These are phyloP conservation scores for Clonostachys byssicola DNA, from an alignment of 2,329 filamentous ascomycete genomes.

Conservation along the genomic window DNA sequence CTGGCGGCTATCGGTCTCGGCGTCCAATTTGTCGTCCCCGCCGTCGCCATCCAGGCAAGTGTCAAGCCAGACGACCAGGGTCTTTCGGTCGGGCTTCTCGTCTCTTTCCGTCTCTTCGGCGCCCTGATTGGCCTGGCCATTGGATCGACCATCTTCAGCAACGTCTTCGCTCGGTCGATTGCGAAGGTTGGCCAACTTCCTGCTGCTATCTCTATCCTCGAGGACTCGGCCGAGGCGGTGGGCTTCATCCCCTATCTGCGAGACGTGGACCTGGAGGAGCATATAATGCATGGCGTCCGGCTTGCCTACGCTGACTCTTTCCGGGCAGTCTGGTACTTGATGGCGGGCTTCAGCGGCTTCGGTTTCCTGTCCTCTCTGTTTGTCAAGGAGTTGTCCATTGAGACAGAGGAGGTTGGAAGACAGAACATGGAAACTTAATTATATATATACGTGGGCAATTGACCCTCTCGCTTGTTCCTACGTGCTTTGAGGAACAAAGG, in stretches of 20 bases:
- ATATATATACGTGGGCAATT: neutral
- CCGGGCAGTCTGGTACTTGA: neutral
- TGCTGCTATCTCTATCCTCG: slow-evolving; percentile 2
- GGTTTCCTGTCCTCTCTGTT: neutral
- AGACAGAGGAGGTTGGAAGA: neutral
- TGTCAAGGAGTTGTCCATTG: neutral
- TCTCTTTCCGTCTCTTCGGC: slow-evolving; percentile 27
- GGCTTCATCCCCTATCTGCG: slow-evolving; percentile 7
- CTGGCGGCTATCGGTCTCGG: slow-evolving; percentile 17
- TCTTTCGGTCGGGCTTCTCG: slow-evolving; percentile 22
- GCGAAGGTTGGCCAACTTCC: slow-evolving; percentile 4
- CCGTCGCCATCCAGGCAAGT: slow-evolving; percentile 26
- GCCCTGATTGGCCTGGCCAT: slow-evolving; percentile 26
- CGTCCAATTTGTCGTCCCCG: slow-evolving; percentile 4
- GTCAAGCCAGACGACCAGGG: slow-evolving; percentile 22
- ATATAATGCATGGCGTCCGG: neutral
- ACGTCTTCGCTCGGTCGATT: slow-evolving; percentile 14
- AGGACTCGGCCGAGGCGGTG: slow-evolving; percentile 9
- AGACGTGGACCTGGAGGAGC: neutral
- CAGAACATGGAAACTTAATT: neutral
- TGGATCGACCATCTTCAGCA: slow-evolving; percentile 24
- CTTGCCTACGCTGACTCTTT: neutral
- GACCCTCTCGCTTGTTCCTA: neutral
- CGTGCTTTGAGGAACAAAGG: neutral
- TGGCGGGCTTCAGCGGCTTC: neutral